Percentiles rank a stretch among this genome's conserved stretches.
Conservation (phyloP, 1,284 basidiomycete species). For the Lignosus rhinocerotis region DNA sequence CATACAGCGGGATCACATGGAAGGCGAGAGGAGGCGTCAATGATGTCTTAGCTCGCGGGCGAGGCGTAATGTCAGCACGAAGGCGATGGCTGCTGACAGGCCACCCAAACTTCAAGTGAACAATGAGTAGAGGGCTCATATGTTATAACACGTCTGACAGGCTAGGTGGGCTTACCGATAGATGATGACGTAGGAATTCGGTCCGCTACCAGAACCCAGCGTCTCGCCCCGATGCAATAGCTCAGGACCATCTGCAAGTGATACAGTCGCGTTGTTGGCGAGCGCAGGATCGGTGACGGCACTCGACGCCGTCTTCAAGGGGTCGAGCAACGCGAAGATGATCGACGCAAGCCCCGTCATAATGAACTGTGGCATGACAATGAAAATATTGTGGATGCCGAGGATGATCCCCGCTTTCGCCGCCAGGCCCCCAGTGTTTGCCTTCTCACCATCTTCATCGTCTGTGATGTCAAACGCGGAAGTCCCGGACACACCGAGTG, state of each 20-base stretch:
- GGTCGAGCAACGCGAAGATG: constrained; percentile 70
- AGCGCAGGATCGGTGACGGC: constrained; percentile 29
- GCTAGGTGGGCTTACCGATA: constrained; percentile 59
- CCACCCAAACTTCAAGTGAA: constrained; percentile 61
- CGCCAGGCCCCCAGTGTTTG: constrained; percentile 29
- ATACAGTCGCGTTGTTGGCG: constrained; percentile 10
- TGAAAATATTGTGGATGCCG: constrained; percentile 89
- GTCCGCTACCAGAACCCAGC: constrained; percentile 30
- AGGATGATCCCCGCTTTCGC: constrained; percentile 87
- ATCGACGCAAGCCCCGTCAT: constrained; percentile 67
- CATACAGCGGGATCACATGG: neutral
- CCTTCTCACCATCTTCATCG: constrained; percentile 5
- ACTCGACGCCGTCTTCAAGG: constrained; percentile 45
- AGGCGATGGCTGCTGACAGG: constrained; percentile 69
- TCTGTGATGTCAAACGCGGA: constrained; percentile 11
- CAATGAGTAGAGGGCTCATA: neutral
- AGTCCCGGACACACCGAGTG: constrained; percentile 28
- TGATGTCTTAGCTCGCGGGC: constrained; percentile 58
- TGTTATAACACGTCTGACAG: neutral
- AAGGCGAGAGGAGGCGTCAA: constrained; percentile 21
- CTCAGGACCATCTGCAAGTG: constrained; percentile 12
- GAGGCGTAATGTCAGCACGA: constrained; percentile 67
- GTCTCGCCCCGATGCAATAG: constrained; percentile 16
- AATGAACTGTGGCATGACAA: constrained; percentile 79
- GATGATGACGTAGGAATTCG: constrained; percentile 75